A percentile compares a stretch with the other conserved stretches of the same genome.
Conservation (phyloP, 2,329 filamentous ascomycete species). For the Orbilia oligospora region DNA sequence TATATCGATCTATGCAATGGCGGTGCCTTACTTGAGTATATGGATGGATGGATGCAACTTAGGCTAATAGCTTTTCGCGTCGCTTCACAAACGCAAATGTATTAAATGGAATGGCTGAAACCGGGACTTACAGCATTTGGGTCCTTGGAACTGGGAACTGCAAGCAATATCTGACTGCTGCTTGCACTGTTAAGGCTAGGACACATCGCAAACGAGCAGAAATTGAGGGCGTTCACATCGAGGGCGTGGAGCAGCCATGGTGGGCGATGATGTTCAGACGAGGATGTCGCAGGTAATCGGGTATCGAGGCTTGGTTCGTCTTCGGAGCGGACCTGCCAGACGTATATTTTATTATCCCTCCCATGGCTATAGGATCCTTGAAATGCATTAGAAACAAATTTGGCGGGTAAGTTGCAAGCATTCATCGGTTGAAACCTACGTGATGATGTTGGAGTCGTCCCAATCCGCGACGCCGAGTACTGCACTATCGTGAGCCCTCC, state of each 20-base stretch:
- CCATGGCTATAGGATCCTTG: slow-evolving; percentile 77
- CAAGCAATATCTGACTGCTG: slow-evolving; percentile 74
- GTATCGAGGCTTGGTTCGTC: slow-evolving; percentile 78
- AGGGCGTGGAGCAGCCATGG: slow-evolving; percentile 91
- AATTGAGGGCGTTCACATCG: slow-evolving; percentile 93
- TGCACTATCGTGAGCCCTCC: slow-evolving; percentile 84
- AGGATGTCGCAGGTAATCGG: slow-evolving; percentile 75
- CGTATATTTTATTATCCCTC: slow-evolving; percentile 85
- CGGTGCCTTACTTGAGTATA: no score
- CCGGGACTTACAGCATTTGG: slow-evolving; percentile 75
- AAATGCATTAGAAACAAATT: slow-evolving; percentile 45
- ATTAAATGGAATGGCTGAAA: slow-evolving; percentile 7
- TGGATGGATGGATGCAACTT: no score
- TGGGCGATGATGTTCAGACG: slow-evolving; percentile 70
- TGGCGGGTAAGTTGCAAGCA: slow-evolving; percentile 23
- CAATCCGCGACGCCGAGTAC: slow-evolving; percentile 82
- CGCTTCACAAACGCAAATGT: not conserved
- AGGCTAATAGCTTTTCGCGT: slow-evolving; percentile 9
- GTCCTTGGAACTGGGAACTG: slow-evolving; percentile 82
- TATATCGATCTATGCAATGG: slow-evolving; percentile 80
- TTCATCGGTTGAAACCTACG: slow-evolving; percentile 71
- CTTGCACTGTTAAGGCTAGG: slow-evolving; percentile 12
- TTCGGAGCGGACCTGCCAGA: slow-evolving; percentile 80
- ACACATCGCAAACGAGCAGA: slow-evolving; percentile 84
- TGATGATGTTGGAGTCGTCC: slow-evolving; percentile 81